Evolutionary conservation across 2,329 filamentous ascomycete genomes (phyloP), one percentile per base, ranked within the genome.

Genomic region (Cercospora janseana): DNA sequence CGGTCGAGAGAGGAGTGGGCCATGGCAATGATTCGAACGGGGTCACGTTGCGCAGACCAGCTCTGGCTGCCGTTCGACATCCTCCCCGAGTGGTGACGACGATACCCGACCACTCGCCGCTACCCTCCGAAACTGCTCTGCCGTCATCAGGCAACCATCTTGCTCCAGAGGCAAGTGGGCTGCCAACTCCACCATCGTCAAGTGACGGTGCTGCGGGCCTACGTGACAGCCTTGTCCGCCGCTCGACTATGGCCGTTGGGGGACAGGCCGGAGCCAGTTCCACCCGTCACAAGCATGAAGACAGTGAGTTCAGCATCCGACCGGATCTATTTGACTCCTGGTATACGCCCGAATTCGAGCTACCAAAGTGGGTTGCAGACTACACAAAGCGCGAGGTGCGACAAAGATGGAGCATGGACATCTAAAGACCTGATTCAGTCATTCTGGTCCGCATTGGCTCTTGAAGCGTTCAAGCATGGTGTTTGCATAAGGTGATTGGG

Each of bases 371-470:
- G 66, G 53, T 63, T 12, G 51, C 55, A 46, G 41, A 67, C 64
- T 32, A 63, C 54, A 46, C 63, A 7, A 64, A 64, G 49, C 60
- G 68, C 12, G 70, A 73, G 53, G 66, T 72, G 66, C 53, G 44
- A 31, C 41, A 51, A 37, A 51, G 54, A 20, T 47, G 51, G 47
- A 51, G 47, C 24, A 71, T 74, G 43, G 72, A 74, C 49, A 69
- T 73, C 46, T 74, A 51, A 62, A 18, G 23, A n/a, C n/a, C n/a
- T n/a, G n/a, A n/a, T n/a, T 44, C 32, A 28, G 28, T 23, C 15
- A 12, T 32, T 35, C 35, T 34, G 4, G 34, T 38, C 20, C 26
- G 21, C 43, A 31, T 32, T 26, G 27, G n/a, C 18, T 27, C 23
- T 26, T 41, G 45, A 12, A 40, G 32, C 38, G 40, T 53, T 53